Evolutionary conservation across 495 filamentous ascomycete species (phyloP), one percentile per base, ranked within the genome.

Genomic region (Talaromyces liani): DNA sequence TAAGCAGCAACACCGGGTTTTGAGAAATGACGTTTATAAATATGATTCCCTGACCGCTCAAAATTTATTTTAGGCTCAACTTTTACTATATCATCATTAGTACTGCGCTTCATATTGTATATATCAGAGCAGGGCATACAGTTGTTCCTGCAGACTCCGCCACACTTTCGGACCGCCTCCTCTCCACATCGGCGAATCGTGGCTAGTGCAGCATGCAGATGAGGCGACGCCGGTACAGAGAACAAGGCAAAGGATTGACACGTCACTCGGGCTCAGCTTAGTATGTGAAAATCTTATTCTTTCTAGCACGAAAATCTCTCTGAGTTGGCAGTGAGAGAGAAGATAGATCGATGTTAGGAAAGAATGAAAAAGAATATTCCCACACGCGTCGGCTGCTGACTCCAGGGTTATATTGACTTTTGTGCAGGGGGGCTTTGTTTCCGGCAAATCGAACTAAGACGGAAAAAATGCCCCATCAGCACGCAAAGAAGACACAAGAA

Each of bases 201-300:
- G 60, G 60, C 60, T 62, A 49, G 60, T 51, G 60, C 60, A 49
- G 58, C n/a, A 61, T 61, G 59, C 59, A 61, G 60, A 31, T 53
- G 45, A 62, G 60, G 60, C 60, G 45, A 62, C 34, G 47, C 60
- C 45, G 60, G 45, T 41, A 16, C 9, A 33, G 7, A 45, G 41
- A 62, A 53, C 27, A 34, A 31, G 60, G 60, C 45, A 33, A 34
- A 24, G 14, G 60, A 31, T 29, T 47, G 45, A 51, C 60, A 62
- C 60, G 60, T 62, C 60, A 62, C 60, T 62, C 41, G 45, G 20
- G 29, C 22, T 62, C 60, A 62, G 60, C 60, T 62, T 29, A 41
- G 16, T 18, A 51, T 51, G 60, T 36, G 24, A 54, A 47, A 29
- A 36, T 60, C 57, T 41, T 36, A 29, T 41, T 41, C 29, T 22